Conservation (phyloP, 2,329 filamentous ascomycete species). For the Colletotrichum sp. region DNA sequence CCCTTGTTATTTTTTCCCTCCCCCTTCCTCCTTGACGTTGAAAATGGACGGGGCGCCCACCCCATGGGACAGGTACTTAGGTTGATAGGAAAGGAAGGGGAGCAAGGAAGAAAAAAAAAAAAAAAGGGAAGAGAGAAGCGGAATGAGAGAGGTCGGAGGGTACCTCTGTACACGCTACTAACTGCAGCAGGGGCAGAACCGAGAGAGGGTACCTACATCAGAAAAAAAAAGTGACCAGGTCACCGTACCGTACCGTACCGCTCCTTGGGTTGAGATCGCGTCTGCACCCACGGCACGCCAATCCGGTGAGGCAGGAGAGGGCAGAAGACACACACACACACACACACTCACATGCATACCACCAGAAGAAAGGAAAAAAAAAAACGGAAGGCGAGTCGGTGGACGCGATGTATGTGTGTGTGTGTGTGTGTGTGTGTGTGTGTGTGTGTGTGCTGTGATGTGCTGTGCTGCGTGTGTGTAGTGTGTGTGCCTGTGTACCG, state of each 20-base stretch:
- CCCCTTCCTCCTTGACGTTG: slow-evolving; percentile 4
- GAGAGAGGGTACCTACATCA: slow-evolving; percentile 14
- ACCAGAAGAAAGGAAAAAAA: not conserved
- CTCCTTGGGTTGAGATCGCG: slow-evolving; percentile 6
- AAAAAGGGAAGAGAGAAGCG: not conserved
- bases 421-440: not conserved
- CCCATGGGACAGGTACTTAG: not conserved
- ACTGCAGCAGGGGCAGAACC: slow-evolving; percentile 13
- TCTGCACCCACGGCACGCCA: slow-evolving; percentile 10
- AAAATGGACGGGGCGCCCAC: not conserved
- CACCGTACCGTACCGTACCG: not conserved
- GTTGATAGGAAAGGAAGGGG: not conserved
- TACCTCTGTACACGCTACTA: slow-evolving; percentile 5
- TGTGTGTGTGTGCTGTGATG: not conserved
- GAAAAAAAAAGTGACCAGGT: slow-evolving; percentile 1
- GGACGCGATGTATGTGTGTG: not conserved
- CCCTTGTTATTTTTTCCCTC: not conserved
- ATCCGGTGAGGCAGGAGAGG: slow-evolving; percentile 10
- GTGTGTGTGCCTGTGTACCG: not conserved
- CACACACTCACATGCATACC: not conserved
- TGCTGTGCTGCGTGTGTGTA: not conserved
- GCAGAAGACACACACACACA: not conserved
- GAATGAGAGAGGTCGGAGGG: slow-evolving; percentile 12
- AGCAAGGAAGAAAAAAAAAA: not conserved
- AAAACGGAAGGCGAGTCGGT: not conserved